Percentiles rank a stretch among this genome's conserved stretches.
Evolutionary conservation across 352 stramenopile species (phyloP).

Genomic region (Elongisporangium prolatum): DNA sequence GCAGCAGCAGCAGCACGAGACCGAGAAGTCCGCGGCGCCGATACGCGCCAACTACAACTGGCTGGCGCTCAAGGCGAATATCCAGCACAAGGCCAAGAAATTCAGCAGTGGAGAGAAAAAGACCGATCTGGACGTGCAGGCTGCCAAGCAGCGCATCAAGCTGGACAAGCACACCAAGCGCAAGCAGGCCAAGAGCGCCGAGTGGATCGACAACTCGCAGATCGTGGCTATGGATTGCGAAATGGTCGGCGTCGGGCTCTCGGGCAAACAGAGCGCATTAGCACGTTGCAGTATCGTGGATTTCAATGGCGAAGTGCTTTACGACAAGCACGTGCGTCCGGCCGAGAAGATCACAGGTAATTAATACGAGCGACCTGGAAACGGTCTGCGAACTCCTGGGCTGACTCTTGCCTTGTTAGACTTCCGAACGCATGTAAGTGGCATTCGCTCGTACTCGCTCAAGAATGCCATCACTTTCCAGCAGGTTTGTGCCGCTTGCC

Average conservation of each 20-base stretch:
- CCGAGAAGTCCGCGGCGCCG: constrained; percentile 15
- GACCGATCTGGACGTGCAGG: constrained; percentile 28
- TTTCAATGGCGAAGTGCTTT: constrained; percentile 78
- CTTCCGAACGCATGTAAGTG: constrained; percentile 84
- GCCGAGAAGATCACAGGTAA: constrained; percentile 77
- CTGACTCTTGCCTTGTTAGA: constrained; percentile 29
- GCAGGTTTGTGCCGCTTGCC: constrained; percentile 16
- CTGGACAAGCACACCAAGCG: constrained; percentile 43
- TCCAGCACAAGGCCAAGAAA: constrained; percentile 32
- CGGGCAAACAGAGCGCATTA: constrained; percentile 72
- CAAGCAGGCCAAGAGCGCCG: constrained; percentile 40
- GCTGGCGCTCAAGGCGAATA: constrained; percentile 70
- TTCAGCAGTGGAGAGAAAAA: constrained; percentile 18
- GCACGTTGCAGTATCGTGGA: constrained; percentile 87
- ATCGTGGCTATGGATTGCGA: constrained; percentile 89
- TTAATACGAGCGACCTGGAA: too few relatives aligned
- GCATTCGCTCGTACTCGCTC: constrained; percentile 63
- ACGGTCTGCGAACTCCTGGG: too few relatives aligned
- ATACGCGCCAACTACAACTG: constrained; percentile 58
- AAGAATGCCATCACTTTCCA: constrained; percentile 76
- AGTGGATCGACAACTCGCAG: constrained; percentile 74
- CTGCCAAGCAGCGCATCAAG: constrained; percentile 34
- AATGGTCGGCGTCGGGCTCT: constrained; percentile 82
- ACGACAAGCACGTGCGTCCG: constrained; percentile 79
- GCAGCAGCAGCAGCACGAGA: constrained; percentile 11